Evolutionary conservation across 179 eudicot genomes (phyloP), one percentile per base, ranked within the genome.

Genomic region (Silene noctiflora): DNA sequence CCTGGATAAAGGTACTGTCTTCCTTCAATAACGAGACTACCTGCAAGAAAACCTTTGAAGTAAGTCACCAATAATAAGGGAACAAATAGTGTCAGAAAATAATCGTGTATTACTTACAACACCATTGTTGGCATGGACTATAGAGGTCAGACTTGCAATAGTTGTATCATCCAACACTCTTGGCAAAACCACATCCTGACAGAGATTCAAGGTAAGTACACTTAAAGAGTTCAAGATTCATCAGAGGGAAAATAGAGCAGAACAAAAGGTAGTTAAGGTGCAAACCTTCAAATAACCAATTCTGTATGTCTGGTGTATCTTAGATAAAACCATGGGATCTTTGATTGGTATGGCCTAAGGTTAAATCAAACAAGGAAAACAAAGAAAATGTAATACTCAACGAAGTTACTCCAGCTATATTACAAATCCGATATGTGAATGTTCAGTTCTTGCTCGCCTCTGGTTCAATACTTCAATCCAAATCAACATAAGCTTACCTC

Each of bases 231-330:
- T 51, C 59, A 64, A 64, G 78, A 69, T 21, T 67, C 39, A 48
- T 71, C 21, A 74, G 75, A 22, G 44, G 77, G 13, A 75, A 72
- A 73, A 74, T 64, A 70, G 39, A 78, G 46, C 68, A 69, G 61
- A 65, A 62, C 11, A 44, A 75, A n/a, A 22, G 31, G 76, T 31
- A 69, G 51, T 55, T 16, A n/a, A 60, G 67, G 73, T 69, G 21
- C 71, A 76, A 72, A 88, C 99, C 96, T 91, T 93, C 73, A 95
- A 69, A 81, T 93, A 95, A 74, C 97, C 92, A 79, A 95, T 78
- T 91, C 98, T 86, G 85, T 91, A 91, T n/a, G 96, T 93, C 72
- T 93, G 97, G 80, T 95, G 99, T 72, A 95, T 91, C 92, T 91
- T 95, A n/a, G 99, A 93, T 80, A 91, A 78, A 66, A 88, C 96